Evolutionary conservation across 352 stramenopile species (phyloP).

Genomic region (Globisporangium lucens): DNA sequence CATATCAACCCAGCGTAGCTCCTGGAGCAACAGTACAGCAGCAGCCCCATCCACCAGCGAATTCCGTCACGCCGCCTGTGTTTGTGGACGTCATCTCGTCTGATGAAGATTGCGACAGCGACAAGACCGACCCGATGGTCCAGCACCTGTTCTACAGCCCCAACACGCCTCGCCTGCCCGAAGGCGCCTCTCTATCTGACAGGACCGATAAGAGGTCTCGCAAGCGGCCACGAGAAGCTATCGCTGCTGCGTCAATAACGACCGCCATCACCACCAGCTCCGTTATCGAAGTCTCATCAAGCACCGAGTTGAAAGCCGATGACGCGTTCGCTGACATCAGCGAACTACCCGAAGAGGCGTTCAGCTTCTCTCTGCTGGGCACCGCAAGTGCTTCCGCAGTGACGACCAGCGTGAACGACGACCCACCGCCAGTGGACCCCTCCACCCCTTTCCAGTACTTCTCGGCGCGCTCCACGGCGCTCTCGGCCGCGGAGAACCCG

Average conservation of each 20-base stretch:
- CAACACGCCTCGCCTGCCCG: slow-evolving; percentile 42
- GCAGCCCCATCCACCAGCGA: background rate
- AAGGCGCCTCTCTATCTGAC: background rate
- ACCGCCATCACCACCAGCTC: background rate
- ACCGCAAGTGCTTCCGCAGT: background rate
- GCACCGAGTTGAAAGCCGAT: background rate
- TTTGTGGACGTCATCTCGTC: slow-evolving; percentile 64
- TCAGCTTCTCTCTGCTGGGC: slow-evolving; percentile 20
- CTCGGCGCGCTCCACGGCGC: slow-evolving; percentile 18
- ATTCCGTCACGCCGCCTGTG: slow-evolving; percentile 23
- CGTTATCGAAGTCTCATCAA: background rate
- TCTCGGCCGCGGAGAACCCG: slow-evolving; percentile 16
- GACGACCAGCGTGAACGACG: background rate
- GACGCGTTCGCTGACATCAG: background rate
- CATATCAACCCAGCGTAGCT: background rate
- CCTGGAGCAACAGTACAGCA: background rate
- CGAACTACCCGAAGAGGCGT: background rate
- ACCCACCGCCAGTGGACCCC: slow-evolving; percentile 14
- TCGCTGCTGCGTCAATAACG: background rate
- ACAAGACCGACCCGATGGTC: slow-evolving; percentile 69
- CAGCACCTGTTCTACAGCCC: slow-evolving; percentile 79
- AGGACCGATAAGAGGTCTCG: slow-evolving; percentile 9
- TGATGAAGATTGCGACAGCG: slow-evolving; percentile 56
- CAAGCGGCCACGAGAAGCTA: slow-evolving; percentile 35
- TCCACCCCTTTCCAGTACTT: slow-evolving; percentile 57